These are phyloP conservation scores for Fusarium oligoseptatum DNA, from an alignment of 2,329 filamentous ascomycete species.

Conservation along the genomic window DNA sequence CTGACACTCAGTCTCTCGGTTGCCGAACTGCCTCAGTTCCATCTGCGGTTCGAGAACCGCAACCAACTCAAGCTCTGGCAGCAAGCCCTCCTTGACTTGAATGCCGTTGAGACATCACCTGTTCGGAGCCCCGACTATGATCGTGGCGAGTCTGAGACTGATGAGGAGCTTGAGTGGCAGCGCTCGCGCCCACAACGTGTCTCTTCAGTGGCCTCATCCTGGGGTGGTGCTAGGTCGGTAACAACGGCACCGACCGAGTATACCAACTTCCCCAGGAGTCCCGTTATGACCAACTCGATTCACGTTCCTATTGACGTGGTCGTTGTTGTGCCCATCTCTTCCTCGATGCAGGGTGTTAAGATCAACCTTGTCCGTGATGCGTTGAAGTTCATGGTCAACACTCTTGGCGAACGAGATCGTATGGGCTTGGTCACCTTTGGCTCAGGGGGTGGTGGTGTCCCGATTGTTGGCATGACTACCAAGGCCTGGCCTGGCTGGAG, in stretches of 20 bases:
- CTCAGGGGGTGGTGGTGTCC: constrained; percentile 91
- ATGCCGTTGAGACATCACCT: constrained; percentile 75
- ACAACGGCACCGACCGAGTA: constrained; percentile 95
- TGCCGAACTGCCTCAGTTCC: constrained; percentile 91
- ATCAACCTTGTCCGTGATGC: constrained; percentile 94
- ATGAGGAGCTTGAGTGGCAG: constrained; percentile 87
- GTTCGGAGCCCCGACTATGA: constrained; percentile 83
- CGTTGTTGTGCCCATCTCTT: constrained; percentile 95
- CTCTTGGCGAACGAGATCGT: constrained; percentile 90
- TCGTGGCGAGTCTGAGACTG: constrained; percentile 81
- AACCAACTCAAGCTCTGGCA: constrained; percentile 92
- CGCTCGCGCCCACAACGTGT: constrained; percentile 75
- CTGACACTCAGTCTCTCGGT: constrained; percentile 93
- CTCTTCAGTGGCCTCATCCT: constrained; percentile 85
- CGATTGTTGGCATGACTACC: constrained; percentile 97
- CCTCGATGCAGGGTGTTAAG: constrained; percentile 99
- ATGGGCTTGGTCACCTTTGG: constrained; percentile 99
- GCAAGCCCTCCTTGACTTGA: constrained; percentile 85
- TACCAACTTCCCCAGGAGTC: constrained; percentile 73
- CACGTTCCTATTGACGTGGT: constrained; percentile 97
- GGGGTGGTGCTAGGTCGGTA: constrained; percentile 83
- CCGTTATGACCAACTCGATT: constrained; percentile 63
- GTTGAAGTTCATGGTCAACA: constrained; percentile 90
- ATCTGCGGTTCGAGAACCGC: constrained; percentile 87
- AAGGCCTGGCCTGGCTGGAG: constrained; percentile 95